Evolutionary conservation across 73 alveolate species (phyloP), one percentile per base, ranked within the genome.

Genomic region (Paramecium octaurelia): DNA sequence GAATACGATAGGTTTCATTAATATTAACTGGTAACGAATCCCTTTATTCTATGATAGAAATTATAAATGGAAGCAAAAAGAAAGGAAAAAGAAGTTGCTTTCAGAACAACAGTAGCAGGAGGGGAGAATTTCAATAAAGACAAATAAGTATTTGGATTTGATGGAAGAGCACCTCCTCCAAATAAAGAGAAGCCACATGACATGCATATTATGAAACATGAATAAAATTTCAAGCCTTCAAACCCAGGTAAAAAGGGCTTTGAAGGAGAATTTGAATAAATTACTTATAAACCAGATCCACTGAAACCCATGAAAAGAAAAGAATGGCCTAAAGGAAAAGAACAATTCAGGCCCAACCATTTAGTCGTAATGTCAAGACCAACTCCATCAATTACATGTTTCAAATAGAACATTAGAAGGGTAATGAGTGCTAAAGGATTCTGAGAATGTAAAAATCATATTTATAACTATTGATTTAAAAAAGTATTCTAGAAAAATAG

Each of bases 41-140:
- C 10, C 31, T 5, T 21, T 2, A 4, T 23, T 12, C 60, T 34
- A 21, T 59, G 16, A 2, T 31, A 46, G 73, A 48, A 42, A 44
- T 31, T 42, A 23, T 44, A 44, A 23, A 42, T 31, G 75, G 91
- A 80, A 44, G 91, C 70, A 43, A 42, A 80, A 44, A 46, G 36
- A 46, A 80, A 1, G 31, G 75, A 42, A 24, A 80, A 80, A 46
- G 76, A 40, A 18, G 12, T 36, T 23, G 64, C 91, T 20, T 80
- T 80, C 21, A 80, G 48, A 42, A 80, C 64, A 9, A 80, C 91
- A 12, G 40, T 80, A n/a, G 46, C 46, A 31, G 91, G 70, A 44
- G 75, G 70, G 24, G 91, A 80, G 21, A 80, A 80, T 46, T 80
- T 80, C 38, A 80, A 48, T 80, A 80, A 21, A 46, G 91, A 80